Conservation (phyloP, 352 stramenopile genomes). For the Globisporangium ultimum region DNA sequence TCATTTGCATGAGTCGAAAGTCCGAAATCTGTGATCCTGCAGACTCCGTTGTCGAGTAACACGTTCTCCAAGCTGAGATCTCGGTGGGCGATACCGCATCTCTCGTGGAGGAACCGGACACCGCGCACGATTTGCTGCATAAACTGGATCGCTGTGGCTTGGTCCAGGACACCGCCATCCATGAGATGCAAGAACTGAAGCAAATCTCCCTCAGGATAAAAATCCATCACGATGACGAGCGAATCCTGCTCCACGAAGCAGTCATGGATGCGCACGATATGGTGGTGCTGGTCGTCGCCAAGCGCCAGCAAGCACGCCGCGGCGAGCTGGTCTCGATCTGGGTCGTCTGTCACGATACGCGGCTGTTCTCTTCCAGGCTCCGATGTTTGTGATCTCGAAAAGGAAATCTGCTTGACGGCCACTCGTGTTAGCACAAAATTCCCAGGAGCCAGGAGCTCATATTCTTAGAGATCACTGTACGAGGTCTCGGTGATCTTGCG, state of each 20-base stretch:
- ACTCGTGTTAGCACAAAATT: slow-evolving; percentile 6
- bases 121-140: slow-evolving; percentile 25
- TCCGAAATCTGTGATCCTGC: slow-evolving; percentile 40
- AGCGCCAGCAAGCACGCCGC: slow-evolving; percentile 2
- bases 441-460: slow-evolving; percentile 8
- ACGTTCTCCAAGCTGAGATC: slow-evolving; percentile 37
- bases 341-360: slow-evolving; percentile 11
- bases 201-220: slow-evolving; percentile 35
- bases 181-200: slow-evolving; percentile 10
- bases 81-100: slow-evolving; percentile 23
- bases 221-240: slow-evolving; percentile 34
- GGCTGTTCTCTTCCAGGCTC: not conserved
- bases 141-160: slow-evolving; percentile 12
- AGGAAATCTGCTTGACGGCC: slow-evolving; percentile 25
- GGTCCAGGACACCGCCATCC: slow-evolving; percentile 3
- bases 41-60: slow-evolving; percentile 20
- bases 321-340: slow-evolving; percentile 15
- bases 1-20: slow-evolving; percentile 26
- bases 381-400: not conserved
- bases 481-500: slow-evolving; percentile 23
- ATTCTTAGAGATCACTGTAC: slow-evolving; percentile 27
- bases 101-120: slow-evolving; percentile 24
- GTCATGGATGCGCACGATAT: slow-evolving; percentile 19
- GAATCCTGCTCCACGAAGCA: slow-evolving; percentile 14
- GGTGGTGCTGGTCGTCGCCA: slow-evolving; percentile 11